Evolutionary conservation across 306 rosid species (phyloP).

Genomic region (Hylodesmum podocarpum): DNA sequence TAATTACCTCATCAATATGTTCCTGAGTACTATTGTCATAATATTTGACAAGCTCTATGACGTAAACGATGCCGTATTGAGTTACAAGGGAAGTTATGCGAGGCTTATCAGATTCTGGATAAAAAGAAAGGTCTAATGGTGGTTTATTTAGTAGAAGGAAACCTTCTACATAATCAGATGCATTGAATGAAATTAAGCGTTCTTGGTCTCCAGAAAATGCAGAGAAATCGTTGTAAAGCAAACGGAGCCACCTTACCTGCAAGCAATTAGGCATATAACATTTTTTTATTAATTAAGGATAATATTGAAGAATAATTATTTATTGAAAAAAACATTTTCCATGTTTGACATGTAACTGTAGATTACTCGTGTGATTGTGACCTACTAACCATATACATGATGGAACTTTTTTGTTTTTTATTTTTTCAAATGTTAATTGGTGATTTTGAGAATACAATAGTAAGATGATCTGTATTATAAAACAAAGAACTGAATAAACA

Average conservation of each 20-base stretch:
- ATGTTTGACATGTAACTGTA: background rate
- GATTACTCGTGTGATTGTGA: conserved; percentile 17
- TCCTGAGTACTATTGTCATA: conserved; percentile 38
- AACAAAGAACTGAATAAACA: background rate
- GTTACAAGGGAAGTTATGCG: conserved; percentile 53
- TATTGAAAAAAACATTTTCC: background rate
- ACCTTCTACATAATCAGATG: conserved; percentile 71
- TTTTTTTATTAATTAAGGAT: conserved; percentile 8
- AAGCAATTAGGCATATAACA: background rate
- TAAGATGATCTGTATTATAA: background rate
- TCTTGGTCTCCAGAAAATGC: conserved; percentile 72
- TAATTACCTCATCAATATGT: conserved; percentile 47
- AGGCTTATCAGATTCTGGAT: conserved; percentile 47
- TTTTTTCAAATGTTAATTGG: background rate
- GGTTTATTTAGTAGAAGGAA: conserved; percentile 47
- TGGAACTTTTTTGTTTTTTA: background rate
- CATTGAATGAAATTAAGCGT: conserved; percentile 45
- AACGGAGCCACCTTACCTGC: conserved; percentile 75
- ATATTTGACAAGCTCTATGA: conserved; percentile 61
- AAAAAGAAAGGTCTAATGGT: conserved; percentile 68
- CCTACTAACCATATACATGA: conserved; percentile 5
- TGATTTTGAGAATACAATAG: background rate
- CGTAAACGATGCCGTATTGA: conserved; percentile 55
- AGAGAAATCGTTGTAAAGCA: conserved; percentile 63
- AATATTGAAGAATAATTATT: background rate